Percentiles rank a stretch among this genome's conserved stretches.
Conservation (phyloP, 495 filamentous ascomycete genomes). For the Pyrenopolyporus hunteri region DNA sequence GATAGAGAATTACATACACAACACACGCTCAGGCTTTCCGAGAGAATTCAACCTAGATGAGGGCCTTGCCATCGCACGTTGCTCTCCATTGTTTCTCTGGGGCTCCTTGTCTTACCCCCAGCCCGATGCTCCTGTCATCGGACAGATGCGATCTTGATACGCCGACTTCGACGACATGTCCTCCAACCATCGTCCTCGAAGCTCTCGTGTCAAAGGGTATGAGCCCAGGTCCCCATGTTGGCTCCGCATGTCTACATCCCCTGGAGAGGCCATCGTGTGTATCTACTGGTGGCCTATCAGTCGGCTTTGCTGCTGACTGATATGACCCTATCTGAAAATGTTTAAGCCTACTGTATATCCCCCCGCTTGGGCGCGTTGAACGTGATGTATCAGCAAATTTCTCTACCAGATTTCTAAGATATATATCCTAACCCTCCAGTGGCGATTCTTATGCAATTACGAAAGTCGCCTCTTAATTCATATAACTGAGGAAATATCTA, state of each 20-base stretch:
- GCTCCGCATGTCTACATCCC: not conserved
- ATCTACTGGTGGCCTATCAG: constrained; percentile 7
- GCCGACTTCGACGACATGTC: constrained; percentile 4
- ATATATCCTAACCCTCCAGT: no score
- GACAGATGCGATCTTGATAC: constrained; percentile 13
- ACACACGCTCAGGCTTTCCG: not conserved
- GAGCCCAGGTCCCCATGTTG: constrained; percentile 6
- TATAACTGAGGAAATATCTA: not conserved
- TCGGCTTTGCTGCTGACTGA: constrained; percentile 3
- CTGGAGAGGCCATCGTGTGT: not conserved
- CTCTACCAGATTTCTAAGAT: not conserved
- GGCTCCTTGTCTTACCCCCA: constrained; percentile 22
- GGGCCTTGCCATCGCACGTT: constrained; percentile 9
- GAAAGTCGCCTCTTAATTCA: constrained; percentile 19
- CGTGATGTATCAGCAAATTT: constrained; percentile 1
- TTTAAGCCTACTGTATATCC: not conserved
- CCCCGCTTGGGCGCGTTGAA: not conserved
- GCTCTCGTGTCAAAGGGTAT: not conserved
- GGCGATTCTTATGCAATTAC: not conserved
- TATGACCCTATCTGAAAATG: constrained; percentile 2
- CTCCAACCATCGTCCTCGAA: constrained; percentile 21
- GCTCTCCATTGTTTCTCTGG: not conserved
- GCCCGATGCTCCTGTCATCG: constrained; percentile 8
- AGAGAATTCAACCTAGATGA: constrained; percentile 3
- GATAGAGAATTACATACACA: not conserved